phyloP scores from a whole-genome alignment of 2,329 filamentous ascomycete genomes.

The Colletotrichum gloeosporioides region DNA sequence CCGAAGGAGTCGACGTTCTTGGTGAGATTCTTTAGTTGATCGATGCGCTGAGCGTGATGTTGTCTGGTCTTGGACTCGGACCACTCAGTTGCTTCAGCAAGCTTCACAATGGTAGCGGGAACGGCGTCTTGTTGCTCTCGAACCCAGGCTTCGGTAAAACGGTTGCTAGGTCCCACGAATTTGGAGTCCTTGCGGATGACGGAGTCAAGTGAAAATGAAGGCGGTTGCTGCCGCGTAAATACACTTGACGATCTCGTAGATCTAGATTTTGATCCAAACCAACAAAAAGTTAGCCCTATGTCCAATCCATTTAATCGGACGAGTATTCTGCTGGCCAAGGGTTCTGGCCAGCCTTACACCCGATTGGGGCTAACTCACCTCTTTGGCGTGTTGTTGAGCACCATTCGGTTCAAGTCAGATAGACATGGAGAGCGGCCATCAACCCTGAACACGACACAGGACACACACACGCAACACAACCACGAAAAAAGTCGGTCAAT shows the following conservation, averaged over 20 bases:
- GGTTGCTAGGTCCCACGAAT: conserved; percentile 4
- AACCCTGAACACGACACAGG: conserved; percentile 4
- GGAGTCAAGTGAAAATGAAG: conserved; percentile 14
- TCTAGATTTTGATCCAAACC: not conserved
- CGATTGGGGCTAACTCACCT: conserved; percentile 12
- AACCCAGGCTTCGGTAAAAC: conserved; percentile 19
- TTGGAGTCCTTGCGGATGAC: conserved; percentile 16
- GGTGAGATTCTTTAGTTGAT: conserved; percentile 11
- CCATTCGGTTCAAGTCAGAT: conserved; percentile 22
- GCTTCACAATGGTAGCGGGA: conserved; percentile 16
- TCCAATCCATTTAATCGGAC: not conserved
- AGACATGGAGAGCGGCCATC: conserved; percentile 18
- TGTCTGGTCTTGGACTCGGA: conserved; percentile 8
- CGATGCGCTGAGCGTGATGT: conserved; percentile 11
- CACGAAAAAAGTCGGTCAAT: not conserved
- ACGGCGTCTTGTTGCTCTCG: conserved; percentile 16
- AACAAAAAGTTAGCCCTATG: not conserved
- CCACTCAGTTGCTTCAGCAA: conserved; percentile 3
- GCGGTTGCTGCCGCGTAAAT: conserved; percentile 19
- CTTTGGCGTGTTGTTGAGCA: conserved; percentile 23
- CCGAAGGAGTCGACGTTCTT: conserved; percentile 10
- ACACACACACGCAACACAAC: not conserved
- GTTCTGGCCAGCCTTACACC: not conserved
- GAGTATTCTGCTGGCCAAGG: not conserved
- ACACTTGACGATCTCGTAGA: conserved; percentile 21